Base-by-base conservation (phyloP, 257 asterid genomes). In the Nemophila menziesii region DNA sequence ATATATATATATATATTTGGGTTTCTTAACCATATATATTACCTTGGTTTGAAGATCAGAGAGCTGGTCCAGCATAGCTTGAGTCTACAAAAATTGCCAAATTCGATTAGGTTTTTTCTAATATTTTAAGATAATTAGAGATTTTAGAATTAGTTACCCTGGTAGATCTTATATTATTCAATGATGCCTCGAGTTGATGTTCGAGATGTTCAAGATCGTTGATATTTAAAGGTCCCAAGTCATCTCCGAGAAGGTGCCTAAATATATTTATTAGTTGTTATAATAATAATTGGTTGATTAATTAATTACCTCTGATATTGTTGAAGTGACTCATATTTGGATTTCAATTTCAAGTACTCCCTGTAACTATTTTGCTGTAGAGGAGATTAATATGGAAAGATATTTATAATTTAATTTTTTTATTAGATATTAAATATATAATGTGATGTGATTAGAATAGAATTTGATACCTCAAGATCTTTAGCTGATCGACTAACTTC, bases 181-280 rank as follows among this genome's bases (percentile, higher is more conserved):
- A 64, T 42, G 97, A 87, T 38, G 81, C 48, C 51, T 87, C 97
- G 37, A 87, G 64, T 50, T 83, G 97, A 58, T 61, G 77, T 50
- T 87, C 97, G 18, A 87, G 74, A 67, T 78, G 75, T 57, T 87
- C 93, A 22, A 87, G 80, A 37, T 87, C 97, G 61, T 78, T 79
- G 45, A 83, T 73, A 61, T 67, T 80, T 21, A 87, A 66, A 46
- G 93, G 85, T 20, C 84, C 97, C 66, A 87, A 73, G 40, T 87
- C 95, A 58, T 87, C 97, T n/a, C 97, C 97, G 55, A 87, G 95
- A 43, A 87, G 84, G 44, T 83, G 97, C 62, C 97, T 87, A 77
- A 56, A 72, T n/a, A 29, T 9, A 26, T 22, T 26, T 41, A 15
- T 13, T 40, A 13, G 21, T 29, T 19, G 11, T 12, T 38, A 15